A percentile compares a stretch with the other conserved stretches of the same genome.
Evolutionary conservation across 768 basidiomycete species (phyloP).

Genomic region (Jaapia argillacea): DNA sequence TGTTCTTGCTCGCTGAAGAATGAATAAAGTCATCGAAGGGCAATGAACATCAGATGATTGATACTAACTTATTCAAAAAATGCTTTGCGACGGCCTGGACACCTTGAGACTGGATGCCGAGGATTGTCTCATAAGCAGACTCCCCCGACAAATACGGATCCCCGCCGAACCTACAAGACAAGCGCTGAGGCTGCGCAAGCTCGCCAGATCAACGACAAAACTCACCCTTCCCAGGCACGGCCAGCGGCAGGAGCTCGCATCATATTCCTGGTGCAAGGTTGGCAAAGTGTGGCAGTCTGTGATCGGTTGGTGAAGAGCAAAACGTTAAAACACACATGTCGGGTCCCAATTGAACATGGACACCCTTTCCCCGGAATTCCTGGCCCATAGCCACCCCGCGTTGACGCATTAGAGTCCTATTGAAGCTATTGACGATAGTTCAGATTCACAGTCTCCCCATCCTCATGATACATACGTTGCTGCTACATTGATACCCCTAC

Average conservation of each 20-base stretch:
- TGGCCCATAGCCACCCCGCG: constrained; percentile 47
- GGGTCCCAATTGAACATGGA: constrained; percentile 41
- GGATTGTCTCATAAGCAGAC: constrained; percentile 42
- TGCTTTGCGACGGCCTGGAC: constrained; percentile 24
- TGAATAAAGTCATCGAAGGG: neutral
- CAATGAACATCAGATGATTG: neutral
- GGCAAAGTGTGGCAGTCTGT: neutral
- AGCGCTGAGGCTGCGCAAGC: neutral
- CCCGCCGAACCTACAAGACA: constrained; percentile 29
- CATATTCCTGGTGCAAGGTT: constrained; percentile 26
- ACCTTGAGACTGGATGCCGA: constrained; percentile 41
- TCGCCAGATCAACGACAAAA: neutral
- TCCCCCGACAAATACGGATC: constrained; percentile 46
- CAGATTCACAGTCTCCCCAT: neutral
- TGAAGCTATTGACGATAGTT: constrained; percentile 19
- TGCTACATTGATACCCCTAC: constrained; percentile 39
- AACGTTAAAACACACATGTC: constrained; percentile 27
- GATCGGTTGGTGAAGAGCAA: neutral
- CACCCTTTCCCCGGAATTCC: constrained; percentile 54
- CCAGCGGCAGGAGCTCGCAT: constrained; percentile 36
- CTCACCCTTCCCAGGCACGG: constrained; percentile 42
- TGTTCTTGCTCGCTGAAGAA: constrained; percentile 25
- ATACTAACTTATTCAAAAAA: constrained; percentile 12
- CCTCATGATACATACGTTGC: constrained; percentile 21
- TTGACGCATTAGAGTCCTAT: constrained; percentile 43